A percentile compares a stretch with the other conserved stretches of the same genome.
Conservation (phyloP, 495 filamentous ascomycete genomes). For the Xylaria venustula region DNA sequence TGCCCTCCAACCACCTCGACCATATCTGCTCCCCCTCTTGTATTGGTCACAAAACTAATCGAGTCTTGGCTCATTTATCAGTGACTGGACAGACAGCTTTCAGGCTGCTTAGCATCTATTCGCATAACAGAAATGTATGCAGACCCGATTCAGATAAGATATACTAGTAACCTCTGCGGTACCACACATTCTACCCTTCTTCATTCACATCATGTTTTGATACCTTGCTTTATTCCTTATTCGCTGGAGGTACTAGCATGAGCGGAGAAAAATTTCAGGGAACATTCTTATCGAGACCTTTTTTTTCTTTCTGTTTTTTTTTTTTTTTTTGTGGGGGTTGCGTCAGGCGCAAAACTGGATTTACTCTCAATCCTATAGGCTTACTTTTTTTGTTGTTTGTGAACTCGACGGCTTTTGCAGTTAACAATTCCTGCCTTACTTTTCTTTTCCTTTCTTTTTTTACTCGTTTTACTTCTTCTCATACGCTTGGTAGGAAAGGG, state of each 20-base stretch:
- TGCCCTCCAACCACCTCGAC: not conserved
- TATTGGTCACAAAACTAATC: not conserved
- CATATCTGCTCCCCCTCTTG: too few relatives aligned
- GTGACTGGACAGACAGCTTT: not conserved
- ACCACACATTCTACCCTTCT: not conserved
- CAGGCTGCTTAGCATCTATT: not conserved
- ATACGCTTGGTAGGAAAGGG: not conserved
- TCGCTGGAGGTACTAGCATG: not conserved
- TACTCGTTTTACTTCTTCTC: slow-evolving; percentile 2
- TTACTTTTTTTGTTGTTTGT: too few relatives aligned
- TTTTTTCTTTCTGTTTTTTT: too few relatives aligned
- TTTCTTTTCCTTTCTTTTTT: not conserved
- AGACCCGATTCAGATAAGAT: not conserved
- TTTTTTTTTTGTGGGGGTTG: too few relatives aligned
- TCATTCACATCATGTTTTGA: not conserved
- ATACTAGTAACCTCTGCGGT: not conserved
- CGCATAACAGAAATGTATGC: not conserved
- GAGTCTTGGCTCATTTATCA: not conserved
- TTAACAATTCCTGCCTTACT: not conserved
- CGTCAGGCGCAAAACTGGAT: slow-evolving; percentile 7
- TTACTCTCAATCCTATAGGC: not conserved
- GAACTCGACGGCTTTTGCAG: not conserved
- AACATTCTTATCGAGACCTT: slow-evolving; percentile 4
- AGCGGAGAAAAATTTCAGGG: not conserved
- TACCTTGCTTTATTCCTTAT: slow-evolving; percentile 1